A percentile compares a stretch with the other conserved stretches of the same genome.
Evolutionary conservation across 345 rosid species (phyloP).

Genomic region (Eucalyptus virginea): DNA sequence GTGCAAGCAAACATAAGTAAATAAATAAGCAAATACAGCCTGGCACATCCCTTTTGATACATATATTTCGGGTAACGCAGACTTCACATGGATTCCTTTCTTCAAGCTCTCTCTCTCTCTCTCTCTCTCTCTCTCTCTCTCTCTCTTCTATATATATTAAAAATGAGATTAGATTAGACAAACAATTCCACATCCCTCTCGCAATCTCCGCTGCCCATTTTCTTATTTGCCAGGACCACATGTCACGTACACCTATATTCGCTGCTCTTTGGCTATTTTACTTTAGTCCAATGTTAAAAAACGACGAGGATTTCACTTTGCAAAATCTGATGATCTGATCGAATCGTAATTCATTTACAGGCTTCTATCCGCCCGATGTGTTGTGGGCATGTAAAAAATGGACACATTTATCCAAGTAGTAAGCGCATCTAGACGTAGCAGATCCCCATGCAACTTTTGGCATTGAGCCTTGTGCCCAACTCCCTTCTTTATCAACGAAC

Average conservation of each 20-base stretch:
- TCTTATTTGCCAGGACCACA: not conserved
- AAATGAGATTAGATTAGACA: not conserved
- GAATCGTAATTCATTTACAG: not conserved
- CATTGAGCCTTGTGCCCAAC: not conserved
- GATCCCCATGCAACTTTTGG: not conserved
- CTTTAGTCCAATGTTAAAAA: not conserved
- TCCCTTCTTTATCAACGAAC: not conserved
- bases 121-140: not conserved
- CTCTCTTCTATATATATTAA: no score
- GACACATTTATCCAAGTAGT: not conserved
- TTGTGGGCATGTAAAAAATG: not conserved
- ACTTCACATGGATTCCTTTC: conserved; percentile 52
- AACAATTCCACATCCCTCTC: not conserved
- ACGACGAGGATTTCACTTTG: not conserved
- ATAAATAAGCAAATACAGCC: conserved; percentile 6
- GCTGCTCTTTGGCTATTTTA: not conserved
- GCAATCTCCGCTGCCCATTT: not conserved
- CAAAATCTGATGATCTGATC: not conserved
- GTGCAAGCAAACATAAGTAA: conserved; percentile 8
- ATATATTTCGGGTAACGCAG: not conserved
- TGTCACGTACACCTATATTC: not conserved
- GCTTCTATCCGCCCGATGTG: not conserved
- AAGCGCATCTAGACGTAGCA: not conserved
- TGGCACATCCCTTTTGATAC: conserved; percentile 13
- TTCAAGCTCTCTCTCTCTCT: not conserved